These are phyloP conservation scores for Effrenium voratum DNA, from an alignment of 73 alveolate species.

Conservation along the genomic window DNA sequence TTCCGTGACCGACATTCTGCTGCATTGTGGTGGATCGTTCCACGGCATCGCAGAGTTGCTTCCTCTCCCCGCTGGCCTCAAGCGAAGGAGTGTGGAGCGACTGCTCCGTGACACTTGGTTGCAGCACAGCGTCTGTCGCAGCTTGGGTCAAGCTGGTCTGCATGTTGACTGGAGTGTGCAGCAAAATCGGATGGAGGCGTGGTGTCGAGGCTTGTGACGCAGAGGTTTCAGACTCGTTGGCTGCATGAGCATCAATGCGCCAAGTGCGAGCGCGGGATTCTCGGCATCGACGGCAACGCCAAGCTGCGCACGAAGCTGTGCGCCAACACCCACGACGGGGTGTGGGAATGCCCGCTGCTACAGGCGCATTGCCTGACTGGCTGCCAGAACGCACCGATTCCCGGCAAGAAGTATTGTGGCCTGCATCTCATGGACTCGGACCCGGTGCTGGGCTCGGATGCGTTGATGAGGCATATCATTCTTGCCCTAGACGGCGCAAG, in stretches of 20 bases:
- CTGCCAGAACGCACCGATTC: conserved; percentile 23
- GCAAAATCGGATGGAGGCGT: background rate
- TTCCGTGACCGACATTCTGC: background rate
- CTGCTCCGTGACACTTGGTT: conserved; percentile 18
- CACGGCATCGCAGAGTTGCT: background rate
- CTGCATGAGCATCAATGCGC: background rate
- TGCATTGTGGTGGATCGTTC: conserved; percentile 14
- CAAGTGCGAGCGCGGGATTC: background rate
- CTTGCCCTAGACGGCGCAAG: background rate
- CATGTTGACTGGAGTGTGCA: background rate
- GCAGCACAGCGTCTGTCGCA: background rate
- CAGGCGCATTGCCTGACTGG: conserved; percentile 20
- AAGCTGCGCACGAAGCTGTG: conserved; percentile 28
- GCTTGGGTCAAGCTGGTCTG: background rate
- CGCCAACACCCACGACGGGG: conserved; percentile 12
- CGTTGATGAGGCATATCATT: background rate
- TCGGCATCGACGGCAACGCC: conserved; percentile 41
- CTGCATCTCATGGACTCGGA: background rate
- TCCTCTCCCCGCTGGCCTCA: background rate
- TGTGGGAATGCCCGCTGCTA: background rate
- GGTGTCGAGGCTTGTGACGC: background rate
- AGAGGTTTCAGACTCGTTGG: background rate
- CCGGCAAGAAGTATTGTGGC: conserved; percentile 3
- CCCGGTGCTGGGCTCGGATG: background rate
- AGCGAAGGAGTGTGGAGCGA: background rate